Percentiles rank a stretch among this genome's conserved stretches.
Conservation (phyloP, 1,284 basidiomycete species). For the Papiliotrema nemorosa region DNA sequence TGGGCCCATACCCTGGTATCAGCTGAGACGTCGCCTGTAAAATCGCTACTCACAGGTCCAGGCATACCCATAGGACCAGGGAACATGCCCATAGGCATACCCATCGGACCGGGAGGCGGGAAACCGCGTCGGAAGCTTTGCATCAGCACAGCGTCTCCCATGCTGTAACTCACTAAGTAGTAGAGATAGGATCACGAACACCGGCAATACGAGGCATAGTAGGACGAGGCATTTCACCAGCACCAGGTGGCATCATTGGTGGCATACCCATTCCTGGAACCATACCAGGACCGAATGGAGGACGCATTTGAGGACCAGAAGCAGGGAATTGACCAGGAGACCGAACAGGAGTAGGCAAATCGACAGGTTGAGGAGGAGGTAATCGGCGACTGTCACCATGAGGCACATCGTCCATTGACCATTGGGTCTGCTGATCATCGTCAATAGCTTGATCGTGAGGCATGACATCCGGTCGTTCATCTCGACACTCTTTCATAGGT, state of each 20-base stretch:
- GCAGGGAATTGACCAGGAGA: slow-evolving; percentile 20
- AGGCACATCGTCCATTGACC: slow-evolving; percentile 15
- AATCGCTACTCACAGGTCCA: slow-evolving; percentile 26
- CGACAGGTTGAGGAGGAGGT: slow-evolving; percentile 38
- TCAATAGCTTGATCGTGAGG: slow-evolving; percentile 15
- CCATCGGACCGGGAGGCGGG: slow-evolving; percentile 39
- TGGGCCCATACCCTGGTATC: slow-evolving; percentile 41
- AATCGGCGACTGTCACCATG: slow-evolving; percentile 13
- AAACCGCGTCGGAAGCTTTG: slow-evolving; percentile 44
- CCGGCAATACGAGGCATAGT: slow-evolving; percentile 39
- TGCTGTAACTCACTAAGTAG: slow-evolving; percentile 37
- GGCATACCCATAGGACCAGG: slow-evolving; percentile 39
- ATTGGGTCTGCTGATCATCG: slow-evolving; percentile 7
- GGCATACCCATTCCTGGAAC: slow-evolving; percentile 12
- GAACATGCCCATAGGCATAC: slow-evolving; percentile 34
- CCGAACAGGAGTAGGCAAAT: slow-evolving; percentile 44
- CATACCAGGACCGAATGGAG: slow-evolving; percentile 19
- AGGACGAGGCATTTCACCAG: slow-evolving; percentile 28
- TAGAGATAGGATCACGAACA: slow-evolving; percentile 45
- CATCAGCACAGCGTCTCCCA: slow-evolving; percentile 1
- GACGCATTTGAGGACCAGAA: slow-evolving; percentile 12
- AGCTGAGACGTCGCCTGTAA: slow-evolving; percentile 1
- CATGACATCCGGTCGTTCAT: slow-evolving; percentile 14
- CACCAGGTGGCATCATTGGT: slow-evolving; percentile 18
- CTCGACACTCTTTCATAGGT: slow-evolving; percentile 2